Evolutionary conservation across 2,329 filamentous ascomycete species (phyloP).

Genomic region (Ambrosiella beaveri): DNA sequence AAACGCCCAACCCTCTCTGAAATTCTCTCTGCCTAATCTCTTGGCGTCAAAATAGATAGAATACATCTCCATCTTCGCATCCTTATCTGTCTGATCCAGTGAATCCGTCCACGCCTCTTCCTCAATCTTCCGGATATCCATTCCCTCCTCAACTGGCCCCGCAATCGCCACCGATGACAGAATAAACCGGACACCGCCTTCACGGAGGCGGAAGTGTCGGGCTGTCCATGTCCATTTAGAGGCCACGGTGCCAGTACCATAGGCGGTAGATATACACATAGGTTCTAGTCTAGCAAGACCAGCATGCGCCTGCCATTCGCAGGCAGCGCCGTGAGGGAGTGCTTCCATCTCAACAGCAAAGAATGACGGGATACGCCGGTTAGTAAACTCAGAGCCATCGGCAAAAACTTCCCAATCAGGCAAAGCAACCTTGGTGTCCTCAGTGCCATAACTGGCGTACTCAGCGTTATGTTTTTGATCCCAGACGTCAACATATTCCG

Average conservation of each 20-base stretch:
- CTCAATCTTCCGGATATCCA: conserved; percentile 9
- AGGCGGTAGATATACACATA: conserved; percentile 8
- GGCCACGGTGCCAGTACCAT: neutral
- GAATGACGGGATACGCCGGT: conserved; percentile 40
- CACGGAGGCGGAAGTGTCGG: conserved; percentile 8
- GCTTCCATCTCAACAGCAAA: conserved; percentile 60
- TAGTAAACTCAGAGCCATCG: conserved; percentile 22
- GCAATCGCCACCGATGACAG: conserved; percentile 3
- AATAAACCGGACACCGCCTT: conserved; percentile 7
- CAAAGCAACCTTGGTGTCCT: conserved; percentile 20
- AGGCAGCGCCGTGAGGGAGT: conserved; percentile 52
- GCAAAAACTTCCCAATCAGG: conserved; percentile 34
- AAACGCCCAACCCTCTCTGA: conserved; percentile 11
- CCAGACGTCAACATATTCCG: conserved; percentile 47
- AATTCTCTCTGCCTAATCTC: conserved; percentile 15
- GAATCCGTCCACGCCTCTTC: conserved; percentile 16
- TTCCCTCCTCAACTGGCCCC: conserved; percentile 6
- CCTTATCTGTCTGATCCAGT: conserved; percentile 15
- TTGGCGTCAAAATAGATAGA: conserved; percentile 21
- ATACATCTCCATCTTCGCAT: conserved; percentile 4
- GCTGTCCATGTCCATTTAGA: conserved; percentile 7
- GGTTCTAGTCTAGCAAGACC: conserved; percentile 29
- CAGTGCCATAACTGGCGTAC: conserved; percentile 26
- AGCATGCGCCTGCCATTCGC: conserved; percentile 69
- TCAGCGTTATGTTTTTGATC: conserved; percentile 41